Base-by-base conservation (phyloP, 148 eudicot genomes). In the Arctostaphylos glauca region DNA sequence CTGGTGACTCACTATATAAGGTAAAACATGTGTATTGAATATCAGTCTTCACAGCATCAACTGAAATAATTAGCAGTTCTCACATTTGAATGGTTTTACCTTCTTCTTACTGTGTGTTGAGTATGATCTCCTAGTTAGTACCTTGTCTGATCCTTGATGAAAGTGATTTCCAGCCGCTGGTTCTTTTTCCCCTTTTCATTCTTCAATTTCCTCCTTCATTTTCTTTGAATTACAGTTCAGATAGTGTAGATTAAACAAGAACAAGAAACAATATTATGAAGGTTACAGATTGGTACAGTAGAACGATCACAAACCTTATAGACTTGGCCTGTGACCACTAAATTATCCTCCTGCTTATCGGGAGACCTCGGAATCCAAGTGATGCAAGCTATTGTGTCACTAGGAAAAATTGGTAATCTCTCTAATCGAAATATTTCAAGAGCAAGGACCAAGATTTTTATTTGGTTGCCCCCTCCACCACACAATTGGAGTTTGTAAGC, bases 1-100 rank as follows among this genome's bases (percentile, higher is more conserved):
- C 99, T 9, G 98, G 98, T 50, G 99, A 96, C 89, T 90, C 93
- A 47, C 84, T 96, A 0, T 94, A 92, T 80, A 93, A 90, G 97
- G 98, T 93, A 68, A 78, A 82, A 13, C 41, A 54, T 53, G 38
- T 19, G 18, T 3, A 78, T 38, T 54, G 13, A 46, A 46, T 52
- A 14, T 38, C 53, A 70, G 21, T 70, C 62, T 44, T 71, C 47
- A 25, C 4, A 7, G 53, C 14, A 66, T 67, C 56, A 50, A 6
- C 25, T n/a, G 54, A 23, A 60, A 44, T 79, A 80, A 38, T 50
- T 52, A 67, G 16, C 25, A 15, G 49, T 64, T 23, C 70, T 23
- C n/a, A 41, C n/a, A 41, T 38, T 38, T 5, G 16, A 68, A 68
- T 12, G n/a, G 21, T 43, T 70, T 70, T 41, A 15, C 44, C 25